A percentile compares a stretch with the other conserved stretches of the same genome.
Conservation (phyloP, 495 filamentous ascomycete species). For the Neurospora hispaniola region DNA sequence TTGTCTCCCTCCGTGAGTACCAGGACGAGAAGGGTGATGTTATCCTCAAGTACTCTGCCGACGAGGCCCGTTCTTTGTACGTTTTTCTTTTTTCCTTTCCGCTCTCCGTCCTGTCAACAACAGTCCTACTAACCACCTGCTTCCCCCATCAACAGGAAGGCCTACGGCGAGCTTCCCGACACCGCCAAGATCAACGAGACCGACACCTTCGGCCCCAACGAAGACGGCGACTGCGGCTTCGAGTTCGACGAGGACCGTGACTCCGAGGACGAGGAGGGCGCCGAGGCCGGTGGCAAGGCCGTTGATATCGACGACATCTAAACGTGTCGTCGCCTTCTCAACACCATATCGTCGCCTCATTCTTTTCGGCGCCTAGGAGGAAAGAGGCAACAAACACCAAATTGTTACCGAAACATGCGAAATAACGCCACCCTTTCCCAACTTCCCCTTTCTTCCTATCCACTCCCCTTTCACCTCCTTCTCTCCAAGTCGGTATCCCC, state of each 20-base stretch:
- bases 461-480: neutral
- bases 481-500: neutral
- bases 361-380: neutral
- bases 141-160: constrained; percentile 40
- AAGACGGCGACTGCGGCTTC: constrained; percentile 70
- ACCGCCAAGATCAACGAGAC: constrained; percentile 99
- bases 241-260: constrained; percentile 88
- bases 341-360: neutral
- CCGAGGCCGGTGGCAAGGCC: constrained; percentile 47
- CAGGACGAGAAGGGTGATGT: constrained; percentile 99
- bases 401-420: neutral
- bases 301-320: constrained; percentile 70
- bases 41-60: constrained; percentile 96
- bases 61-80: constrained; percentile 79
- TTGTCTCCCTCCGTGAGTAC: constrained; percentile 93
- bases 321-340: neutral
- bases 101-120: neutral
- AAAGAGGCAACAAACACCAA: neutral
- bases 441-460: constrained; percentile 5
- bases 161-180: constrained; percentile 94
- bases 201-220: constrained; percentile 71
- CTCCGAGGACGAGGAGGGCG: constrained; percentile 50
- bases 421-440: neutral
- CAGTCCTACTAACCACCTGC: constrained; percentile 4
- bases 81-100: neutral